These are phyloP conservation scores for Aspergillus novoparasiticus DNA, from an alignment of 2,329 filamentous ascomycete genomes.

Conservation along the genomic window DNA sequence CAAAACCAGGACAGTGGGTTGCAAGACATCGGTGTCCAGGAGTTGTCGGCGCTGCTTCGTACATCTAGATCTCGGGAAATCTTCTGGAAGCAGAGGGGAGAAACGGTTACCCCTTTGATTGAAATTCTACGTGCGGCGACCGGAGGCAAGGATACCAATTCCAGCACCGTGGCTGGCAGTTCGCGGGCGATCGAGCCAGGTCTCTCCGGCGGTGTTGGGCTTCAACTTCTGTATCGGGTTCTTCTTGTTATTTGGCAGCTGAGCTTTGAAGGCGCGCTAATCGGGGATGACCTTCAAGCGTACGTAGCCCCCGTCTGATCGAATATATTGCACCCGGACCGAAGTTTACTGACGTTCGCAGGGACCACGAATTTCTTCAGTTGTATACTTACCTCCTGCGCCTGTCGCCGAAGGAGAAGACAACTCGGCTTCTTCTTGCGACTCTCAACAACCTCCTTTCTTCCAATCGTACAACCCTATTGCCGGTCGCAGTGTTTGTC, in stretches of 20 bases:
- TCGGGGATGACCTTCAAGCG: constrained; percentile 76
- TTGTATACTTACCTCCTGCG: constrained; percentile 91
- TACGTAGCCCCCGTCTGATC: constrained; percentile 21
- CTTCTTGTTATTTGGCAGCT: constrained; percentile 94
- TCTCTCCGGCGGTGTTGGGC: constrained; percentile 74
- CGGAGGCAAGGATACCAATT: constrained; percentile 71
- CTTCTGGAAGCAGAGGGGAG: constrained; percentile 88
- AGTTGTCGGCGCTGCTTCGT: constrained; percentile 83
- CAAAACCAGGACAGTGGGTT: constrained; percentile 85
- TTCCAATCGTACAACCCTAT: constrained; percentile 66
- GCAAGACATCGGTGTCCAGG: constrained; percentile 92
- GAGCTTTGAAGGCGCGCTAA: constrained; percentile 76
- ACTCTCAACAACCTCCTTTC: constrained; percentile 87
- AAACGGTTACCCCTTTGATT: constrained; percentile 80
- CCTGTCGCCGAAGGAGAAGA: constrained; percentile 96
- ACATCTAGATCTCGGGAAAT: constrained; percentile 72
- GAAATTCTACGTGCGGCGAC: constrained; percentile 77
- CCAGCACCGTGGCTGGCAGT: constrained; percentile 58
- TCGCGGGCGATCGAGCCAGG: constrained; percentile 66
- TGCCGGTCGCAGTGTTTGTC: constrained; percentile 84
- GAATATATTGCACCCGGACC: constrained; percentile 7
- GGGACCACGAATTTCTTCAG: constrained; percentile 88
- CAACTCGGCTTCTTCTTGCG: constrained; percentile 84
- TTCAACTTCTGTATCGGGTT: constrained; percentile 93
- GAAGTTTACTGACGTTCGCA: constrained; percentile 39